Conservation (phyloP, 371 early-diverging fungal genomes). For the Mucor piriformis region DNA sequence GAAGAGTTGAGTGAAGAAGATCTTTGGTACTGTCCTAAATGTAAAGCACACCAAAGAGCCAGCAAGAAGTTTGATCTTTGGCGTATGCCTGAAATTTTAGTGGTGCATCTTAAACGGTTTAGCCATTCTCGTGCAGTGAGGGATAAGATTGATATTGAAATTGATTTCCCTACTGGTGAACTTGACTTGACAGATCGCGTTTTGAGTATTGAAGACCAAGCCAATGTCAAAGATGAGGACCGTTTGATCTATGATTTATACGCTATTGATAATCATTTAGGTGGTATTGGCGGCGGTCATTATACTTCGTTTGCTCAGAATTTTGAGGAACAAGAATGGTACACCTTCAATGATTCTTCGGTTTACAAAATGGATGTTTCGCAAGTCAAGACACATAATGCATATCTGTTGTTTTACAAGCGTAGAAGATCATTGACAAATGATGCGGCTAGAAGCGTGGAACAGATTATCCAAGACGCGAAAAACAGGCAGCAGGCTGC, state of each 20-base stretch:
- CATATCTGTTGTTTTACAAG: constrained; percentile 88
- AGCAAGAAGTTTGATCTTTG: constrained; percentile 88
- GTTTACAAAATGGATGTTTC: constrained; percentile 64
- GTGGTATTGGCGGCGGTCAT: constrained; percentile 93
- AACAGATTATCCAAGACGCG: constrained; percentile 21
- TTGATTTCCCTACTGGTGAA: constrained; percentile 78
- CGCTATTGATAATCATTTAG: constrained; percentile 90
- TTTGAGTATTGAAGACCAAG: constrained; percentile 21
- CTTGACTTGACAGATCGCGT: constrained; percentile 68
- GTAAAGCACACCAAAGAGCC: constrained; percentile 79
- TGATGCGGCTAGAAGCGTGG: constrained; percentile 15
- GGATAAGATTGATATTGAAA: constrained; percentile 83
- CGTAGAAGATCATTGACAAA: constrained; percentile 44
- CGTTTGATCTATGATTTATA: constrained; percentile 78
- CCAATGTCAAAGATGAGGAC: constrained; percentile 19
- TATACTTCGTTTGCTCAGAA: constrained; percentile 93
- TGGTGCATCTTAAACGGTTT: constrained; percentile 93
- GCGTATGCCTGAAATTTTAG: constrained; percentile 84
- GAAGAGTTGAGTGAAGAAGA: constrained; percentile 85
- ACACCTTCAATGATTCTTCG: constrained; percentile 86
- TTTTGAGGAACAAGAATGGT: constrained; percentile 74
- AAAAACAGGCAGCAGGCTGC: constrained; percentile 35
- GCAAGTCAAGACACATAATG: constrained; percentile 70
- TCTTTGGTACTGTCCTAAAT: constrained; percentile 84
- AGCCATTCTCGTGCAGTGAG: constrained; percentile 73